Base-by-base conservation (phyloP, 2,329 filamentous ascomycete species). In the Trichoderma sp. region DNA sequence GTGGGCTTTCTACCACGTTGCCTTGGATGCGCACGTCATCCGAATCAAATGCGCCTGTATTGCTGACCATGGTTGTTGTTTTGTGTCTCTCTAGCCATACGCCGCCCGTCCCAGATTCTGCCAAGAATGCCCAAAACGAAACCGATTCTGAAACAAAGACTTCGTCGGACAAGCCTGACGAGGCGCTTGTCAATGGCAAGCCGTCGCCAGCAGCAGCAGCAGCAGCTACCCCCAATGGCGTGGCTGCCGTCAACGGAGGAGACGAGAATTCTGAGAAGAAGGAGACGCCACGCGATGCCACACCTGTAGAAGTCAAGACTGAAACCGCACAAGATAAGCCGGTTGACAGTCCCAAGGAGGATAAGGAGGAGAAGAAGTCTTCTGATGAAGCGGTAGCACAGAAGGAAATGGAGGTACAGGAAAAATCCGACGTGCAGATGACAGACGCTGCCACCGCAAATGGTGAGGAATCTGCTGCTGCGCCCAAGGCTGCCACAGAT, bases 371-470 rank as follows among this genome's bases (percentile, higher is more conserved):
- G 27, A 64, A 71, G 56, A 56, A 57, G 56, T 7, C 48, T 34
- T 37, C 57, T 34, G 57, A 67, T 3, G 34, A 69, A 42, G 19
- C 64, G 22, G 57, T n/a, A 58, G 57, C 48, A 32, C 37, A 58
- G 29, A 32, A 39, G 29, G 68, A 65, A 22, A 56, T 22, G 54
- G 32, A 50, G 39, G 19, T 64, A 25, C 50, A 56, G 9, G 66
- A 69, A 34, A 67, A 58, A 25, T 25, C 32, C 63, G 75, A 77
- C 27, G 67, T 74, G 8, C 69, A 74, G 35, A 76, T 76, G 75
- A 63, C 60, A 10, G 74, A 75, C 22, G 70, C 39, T 54, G 34
- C 25, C 9, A 32, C 27, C n/a, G 45, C 34, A 39, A 34, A 27
- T 25, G 57, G 15, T n/a, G 37, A 17, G 37, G 39, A 59, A 35